Percentiles rank a stretch among this genome's conserved stretches.
Conservation (phyloP, 129 eudicot species). For the Apium graveolens region DNA sequence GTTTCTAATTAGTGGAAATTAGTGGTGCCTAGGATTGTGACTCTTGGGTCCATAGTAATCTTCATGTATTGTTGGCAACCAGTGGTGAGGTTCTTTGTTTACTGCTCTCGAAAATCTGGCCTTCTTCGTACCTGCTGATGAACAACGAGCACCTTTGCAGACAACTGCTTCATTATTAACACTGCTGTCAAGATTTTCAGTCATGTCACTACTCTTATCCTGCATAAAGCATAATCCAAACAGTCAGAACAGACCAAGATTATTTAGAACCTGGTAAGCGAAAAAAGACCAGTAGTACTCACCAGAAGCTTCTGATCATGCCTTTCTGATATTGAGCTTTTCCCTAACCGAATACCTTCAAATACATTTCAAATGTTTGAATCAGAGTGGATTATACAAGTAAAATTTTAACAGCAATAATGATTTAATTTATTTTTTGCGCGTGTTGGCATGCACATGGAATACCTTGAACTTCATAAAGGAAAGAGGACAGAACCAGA, state of each 20-base stretch:
- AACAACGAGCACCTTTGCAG: constrained; percentile 25
- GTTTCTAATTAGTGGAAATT: not conserved
- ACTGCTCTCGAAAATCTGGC: constrained; percentile 28
- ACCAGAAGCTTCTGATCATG: constrained; percentile 30
- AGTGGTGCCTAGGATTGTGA: constrained; percentile 58
- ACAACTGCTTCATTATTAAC: constrained; percentile 9
- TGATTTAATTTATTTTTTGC: not conserved
- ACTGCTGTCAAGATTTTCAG: constrained; percentile 6
- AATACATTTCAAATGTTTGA: not conserved
- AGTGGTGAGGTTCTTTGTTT: constrained; percentile 34
- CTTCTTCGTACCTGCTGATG: constrained; percentile 28
- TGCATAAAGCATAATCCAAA: not conserved
- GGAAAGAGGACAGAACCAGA: constrained; percentile 8
- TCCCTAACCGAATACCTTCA: constrained; percentile 40
- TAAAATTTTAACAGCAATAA: not conserved
- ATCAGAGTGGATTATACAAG: not conserved
- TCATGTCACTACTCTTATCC: constrained; percentile 13
- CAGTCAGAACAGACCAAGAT: not conserved
- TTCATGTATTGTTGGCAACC: constrained; percentile 70
- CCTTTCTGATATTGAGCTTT: constrained; percentile 17
- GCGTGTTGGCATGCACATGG: not conserved
- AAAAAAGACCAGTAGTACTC: not conserved
- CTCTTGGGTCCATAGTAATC: constrained; percentile 71
- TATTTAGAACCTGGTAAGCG: not conserved
- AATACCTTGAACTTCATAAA: constrained; percentile 11